phyloP scores from a whole-genome alignment of 164 flowering plant genomes.

The Magnolia changhungtana region DNA sequence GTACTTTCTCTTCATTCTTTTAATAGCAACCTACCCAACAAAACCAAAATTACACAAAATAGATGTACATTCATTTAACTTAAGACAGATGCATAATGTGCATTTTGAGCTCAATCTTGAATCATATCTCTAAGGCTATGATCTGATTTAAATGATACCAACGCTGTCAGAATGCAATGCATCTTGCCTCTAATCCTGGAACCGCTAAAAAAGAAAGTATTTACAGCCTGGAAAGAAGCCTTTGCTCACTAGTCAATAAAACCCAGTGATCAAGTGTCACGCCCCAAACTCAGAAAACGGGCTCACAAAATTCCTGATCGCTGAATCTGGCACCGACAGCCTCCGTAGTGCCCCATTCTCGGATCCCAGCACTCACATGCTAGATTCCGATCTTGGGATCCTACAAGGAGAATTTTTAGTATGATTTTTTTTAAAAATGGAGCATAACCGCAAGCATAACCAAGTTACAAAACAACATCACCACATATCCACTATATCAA shows the following conservation, averaged over 20 bases:
- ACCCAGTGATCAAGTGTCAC: neutral
- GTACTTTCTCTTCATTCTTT: slow-evolving; percentile 92
- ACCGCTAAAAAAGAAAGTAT: neutral
- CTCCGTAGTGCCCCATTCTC: no score
- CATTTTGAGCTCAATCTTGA: slow-evolving; percentile 7
- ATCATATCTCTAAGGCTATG: slow-evolving; percentile 11
- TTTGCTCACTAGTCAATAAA: slow-evolving; percentile 1
- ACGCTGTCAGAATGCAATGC: slow-evolving; percentile 17
- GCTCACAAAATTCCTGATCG: no score
- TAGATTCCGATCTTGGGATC: no score
- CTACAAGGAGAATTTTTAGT: no score
- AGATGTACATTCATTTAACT: no score
- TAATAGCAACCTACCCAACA: slow-evolving; percentile 75
- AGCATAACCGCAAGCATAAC: no score
- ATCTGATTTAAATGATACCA: slow-evolving; percentile 10
- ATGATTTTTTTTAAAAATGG: no score
- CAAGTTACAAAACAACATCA: no score
- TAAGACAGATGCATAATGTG: neutral
- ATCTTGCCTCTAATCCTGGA: slow-evolving; percentile 24
- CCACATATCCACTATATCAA: no score
- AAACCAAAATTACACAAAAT: neutral
- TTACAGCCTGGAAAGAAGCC: neutral
- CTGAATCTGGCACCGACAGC: no score
- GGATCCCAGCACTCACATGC: no score
- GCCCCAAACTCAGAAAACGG: no score